A percentile compares a stretch with the other conserved stretches of the same genome.
Conservation (phyloP, 352 stramenopile species). For the Aphanomyces euteiches region DNA sequence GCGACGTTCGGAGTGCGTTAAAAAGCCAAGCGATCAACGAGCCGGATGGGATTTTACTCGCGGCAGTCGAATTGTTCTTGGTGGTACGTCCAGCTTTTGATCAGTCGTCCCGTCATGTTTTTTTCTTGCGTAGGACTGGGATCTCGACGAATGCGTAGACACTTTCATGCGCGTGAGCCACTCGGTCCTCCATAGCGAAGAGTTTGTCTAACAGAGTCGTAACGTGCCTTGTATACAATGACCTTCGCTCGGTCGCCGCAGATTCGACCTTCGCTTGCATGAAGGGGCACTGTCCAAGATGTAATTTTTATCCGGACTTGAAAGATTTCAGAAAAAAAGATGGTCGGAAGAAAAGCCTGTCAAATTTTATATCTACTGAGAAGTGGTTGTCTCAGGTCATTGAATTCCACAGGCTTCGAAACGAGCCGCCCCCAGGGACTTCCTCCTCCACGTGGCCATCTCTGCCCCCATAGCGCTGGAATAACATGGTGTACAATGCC, state of each 20-base stretch:
- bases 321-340: slow-evolving; percentile 12
- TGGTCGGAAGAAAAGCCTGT: neutral
- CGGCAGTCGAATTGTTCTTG: slow-evolving; percentile 3
- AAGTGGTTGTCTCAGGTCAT: neutral
- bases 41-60: slow-evolving; percentile 12
- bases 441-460: too few species aligned
- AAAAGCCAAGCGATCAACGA: slow-evolving; percentile 22
- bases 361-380: neutral
- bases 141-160: slow-evolving; percentile 15
- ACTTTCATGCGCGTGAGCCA: slow-evolving; percentile 17
- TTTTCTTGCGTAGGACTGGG: slow-evolving; percentile 4
- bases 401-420: neutral
- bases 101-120: neutral
- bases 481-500: neutral
- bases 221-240: too few species aligned
- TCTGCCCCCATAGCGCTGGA: too few species aligned
- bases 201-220: too few species aligned
- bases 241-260: too few species aligned
- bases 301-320: slow-evolving; percentile 16
- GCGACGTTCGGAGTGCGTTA: slow-evolving; percentile 3
- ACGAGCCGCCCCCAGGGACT: too few species aligned
- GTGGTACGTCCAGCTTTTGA: slow-evolving; percentile 5
- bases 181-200: neutral
- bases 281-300: neutral
- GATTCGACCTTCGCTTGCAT: neutral